Evolutionary conservation across 2,329 filamentous ascomycete species (phyloP).

Genomic region (Truncatella angustata): DNA sequence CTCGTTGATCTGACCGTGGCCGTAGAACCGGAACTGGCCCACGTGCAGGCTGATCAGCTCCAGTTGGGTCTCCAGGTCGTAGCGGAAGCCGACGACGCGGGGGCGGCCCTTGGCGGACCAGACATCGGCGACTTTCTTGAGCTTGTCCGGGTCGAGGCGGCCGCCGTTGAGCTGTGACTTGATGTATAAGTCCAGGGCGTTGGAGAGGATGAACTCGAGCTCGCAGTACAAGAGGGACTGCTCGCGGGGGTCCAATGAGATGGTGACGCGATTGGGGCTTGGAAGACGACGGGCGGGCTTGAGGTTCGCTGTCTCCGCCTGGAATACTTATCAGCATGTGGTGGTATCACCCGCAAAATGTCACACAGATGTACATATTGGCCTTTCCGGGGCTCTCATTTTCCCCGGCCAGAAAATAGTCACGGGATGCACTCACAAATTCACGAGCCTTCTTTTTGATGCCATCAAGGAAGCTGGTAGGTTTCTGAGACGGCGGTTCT

Average conservation of each 20-base stretch:
- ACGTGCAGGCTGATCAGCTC: conserved; percentile 50
- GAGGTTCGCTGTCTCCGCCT: conserved; percentile 33
- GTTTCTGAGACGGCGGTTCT: conserved; percentile 17
- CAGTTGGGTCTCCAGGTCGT: conserved; percentile 60
- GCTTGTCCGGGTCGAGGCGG: conserved; percentile 49
- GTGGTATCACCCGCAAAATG: no score
- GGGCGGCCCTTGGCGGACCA: conserved; percentile 55
- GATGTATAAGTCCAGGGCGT: conserved; percentile 51
- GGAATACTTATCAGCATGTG: neutral
- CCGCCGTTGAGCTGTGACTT: conserved; percentile 52
- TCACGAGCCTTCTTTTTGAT: conserved; percentile 50
- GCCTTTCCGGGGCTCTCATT: neutral
- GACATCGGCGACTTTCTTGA: conserved; percentile 48
- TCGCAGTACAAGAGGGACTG: conserved; percentile 60
- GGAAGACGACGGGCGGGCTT: conserved; percentile 28
- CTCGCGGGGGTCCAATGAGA: conserved; percentile 54
- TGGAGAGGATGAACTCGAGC: conserved; percentile 54
- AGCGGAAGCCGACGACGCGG: conserved; percentile 55
- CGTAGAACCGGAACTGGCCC: conserved; percentile 54
- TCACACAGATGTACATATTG: no score
- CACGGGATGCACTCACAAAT: conserved; percentile 38
- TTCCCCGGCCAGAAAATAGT: neutral
- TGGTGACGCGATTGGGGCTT: conserved; percentile 35
- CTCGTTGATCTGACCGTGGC: conserved; percentile 40
- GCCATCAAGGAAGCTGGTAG: conserved; percentile 19